Base-by-base conservation (phyloP, 768 basidiomycete genomes). In the Pleurotus sapidus region DNA sequence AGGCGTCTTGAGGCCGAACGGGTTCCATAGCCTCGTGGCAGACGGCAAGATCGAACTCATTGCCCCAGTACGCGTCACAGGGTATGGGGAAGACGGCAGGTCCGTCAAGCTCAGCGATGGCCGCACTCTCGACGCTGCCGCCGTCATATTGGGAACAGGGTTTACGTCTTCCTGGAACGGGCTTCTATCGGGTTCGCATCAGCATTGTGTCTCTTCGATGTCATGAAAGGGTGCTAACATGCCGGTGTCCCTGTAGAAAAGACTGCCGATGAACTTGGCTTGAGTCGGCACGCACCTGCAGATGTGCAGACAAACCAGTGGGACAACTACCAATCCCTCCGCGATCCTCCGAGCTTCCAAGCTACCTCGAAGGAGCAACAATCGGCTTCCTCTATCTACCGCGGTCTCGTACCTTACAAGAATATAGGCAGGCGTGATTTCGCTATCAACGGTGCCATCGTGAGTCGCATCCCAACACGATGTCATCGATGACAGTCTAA, bases 381-480 rank as follows among this genome's bases (percentile, higher is more conserved):
- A 27, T 77, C 73, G 74, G 66, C 74, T 4, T 74, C 81, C 0
- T 78, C 79, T 1, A 73, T 88, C 2, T 84, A 87, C 64, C 78
- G 86, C 9, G 86, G 86, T 6, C 63, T 88, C 1, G 77, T 88
- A 6, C 87, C 87, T 0, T 82, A 80, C 2, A 82, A 80, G 61
- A 86, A 84, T 59, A 78, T 88, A 45, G 17, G 65, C 2, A 70
- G 70, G 3, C 72, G 80, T 7, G 86, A 88, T 64, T 84, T 89
- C 58, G 87, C 84, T 0, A 77, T 87, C 43, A 85, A 83, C 39
- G 87, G 86, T 9, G 82, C 85, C 15, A 63, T 82, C 20, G 87
- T 87, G 69, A 39, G 78, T 67, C 4, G 37, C 27, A 17, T 45
- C 42, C 6, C 42, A 17, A n/a, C 6, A 6, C 14, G 3, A 23